Evolutionary conservation across 345 rosid genomes (phyloP).

Genomic region (Gossypium longicalyx): DNA sequence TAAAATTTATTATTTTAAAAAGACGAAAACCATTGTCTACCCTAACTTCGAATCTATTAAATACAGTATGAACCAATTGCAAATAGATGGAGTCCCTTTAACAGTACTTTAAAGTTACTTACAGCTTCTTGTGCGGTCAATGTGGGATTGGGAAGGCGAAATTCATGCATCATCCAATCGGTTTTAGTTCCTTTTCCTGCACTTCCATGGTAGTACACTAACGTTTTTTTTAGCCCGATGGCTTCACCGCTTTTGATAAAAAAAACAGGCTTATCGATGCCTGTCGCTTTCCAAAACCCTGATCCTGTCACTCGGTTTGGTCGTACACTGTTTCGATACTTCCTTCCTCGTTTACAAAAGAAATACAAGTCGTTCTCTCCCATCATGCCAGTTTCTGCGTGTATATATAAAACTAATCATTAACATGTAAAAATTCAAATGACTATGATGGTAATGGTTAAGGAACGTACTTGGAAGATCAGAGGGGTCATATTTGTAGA

Average conservation of each 20-base stretch:
- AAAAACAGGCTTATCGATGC: constrained; percentile 75
- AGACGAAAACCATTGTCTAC: no score
- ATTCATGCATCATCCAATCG: constrained; percentile 99
- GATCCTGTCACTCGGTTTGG: constrained; percentile 92
- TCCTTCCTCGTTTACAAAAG: constrained; percentile 86
- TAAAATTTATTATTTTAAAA: no score
- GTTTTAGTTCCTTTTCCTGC: constrained; percentile 96
- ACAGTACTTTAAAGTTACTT: constrained; percentile 14
- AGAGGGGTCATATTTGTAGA: constrained; percentile 91
- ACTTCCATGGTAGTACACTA: constrained; percentile 79
- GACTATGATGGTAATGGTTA: background rate
- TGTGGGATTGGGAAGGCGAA: constrained; percentile 67
- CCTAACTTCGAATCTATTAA: no score
- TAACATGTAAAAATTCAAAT: background rate
- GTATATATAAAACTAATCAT: background rate
- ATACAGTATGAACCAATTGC: no score
- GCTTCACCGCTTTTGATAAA: constrained; percentile 27
- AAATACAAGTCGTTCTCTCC: constrained; percentile 71
- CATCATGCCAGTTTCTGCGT: constrained; percentile 32
- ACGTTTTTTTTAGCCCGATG: constrained; percentile 84
- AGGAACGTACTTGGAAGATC: constrained; percentile 80
- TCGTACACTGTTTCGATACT: constrained; percentile 84
- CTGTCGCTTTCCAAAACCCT: constrained; percentile 97
- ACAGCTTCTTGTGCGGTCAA: constrained; percentile 56
- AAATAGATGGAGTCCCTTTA: background rate